Evolutionary conservation across 2,329 filamentous ascomycete genomes (phyloP).

Genomic region (Claviceps sp.): DNA sequence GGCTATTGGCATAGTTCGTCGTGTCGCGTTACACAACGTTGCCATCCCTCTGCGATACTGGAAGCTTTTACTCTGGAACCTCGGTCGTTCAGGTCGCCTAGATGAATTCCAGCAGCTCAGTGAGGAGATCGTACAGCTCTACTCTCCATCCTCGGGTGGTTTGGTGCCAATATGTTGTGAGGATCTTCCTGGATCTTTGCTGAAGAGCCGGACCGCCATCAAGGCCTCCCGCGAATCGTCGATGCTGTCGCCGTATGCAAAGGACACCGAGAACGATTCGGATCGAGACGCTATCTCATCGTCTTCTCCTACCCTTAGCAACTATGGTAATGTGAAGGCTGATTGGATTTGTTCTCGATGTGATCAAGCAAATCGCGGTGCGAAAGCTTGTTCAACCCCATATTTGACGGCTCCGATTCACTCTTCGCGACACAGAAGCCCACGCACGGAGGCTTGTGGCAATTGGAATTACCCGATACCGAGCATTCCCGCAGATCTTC

Average conservation of each 20-base stretch:
- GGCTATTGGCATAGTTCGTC: constrained; percentile 17
- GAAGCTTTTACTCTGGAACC: constrained; percentile 28
- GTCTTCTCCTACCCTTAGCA: not conserved
- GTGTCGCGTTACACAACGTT: constrained; percentile 18
- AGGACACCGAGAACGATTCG: not conserved
- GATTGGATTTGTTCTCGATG: not conserved
- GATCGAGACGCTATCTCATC: not conserved
- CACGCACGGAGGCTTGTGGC: not conserved
- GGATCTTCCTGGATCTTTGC: constrained; percentile 24
- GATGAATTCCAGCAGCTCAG: constrained; percentile 31
- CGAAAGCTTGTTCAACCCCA: not conserved
- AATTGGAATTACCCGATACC: constrained; percentile 3
- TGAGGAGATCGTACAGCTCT: constrained; percentile 28
- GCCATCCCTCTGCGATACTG: constrained; percentile 26
- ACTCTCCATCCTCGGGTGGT: constrained; percentile 16
- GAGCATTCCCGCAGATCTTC: constrained; percentile 27
- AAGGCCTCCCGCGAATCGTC: not conserved
- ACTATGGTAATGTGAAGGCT: not conserved
- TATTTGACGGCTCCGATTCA: not conserved
- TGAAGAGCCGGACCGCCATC: not conserved
- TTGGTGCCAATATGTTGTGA: constrained; percentile 29
- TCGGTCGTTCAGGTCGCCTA: constrained; percentile 30
- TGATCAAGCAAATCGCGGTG: not conserved
- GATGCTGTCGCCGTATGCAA: not conserved
- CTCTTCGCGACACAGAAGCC: not conserved